Percentiles rank a stretch among this genome's conserved stretches.
These are phyloP conservation scores for Russula sp. DNA, from an alignment of 768 basidiomycete genomes.

Conservation along the genomic window DNA sequence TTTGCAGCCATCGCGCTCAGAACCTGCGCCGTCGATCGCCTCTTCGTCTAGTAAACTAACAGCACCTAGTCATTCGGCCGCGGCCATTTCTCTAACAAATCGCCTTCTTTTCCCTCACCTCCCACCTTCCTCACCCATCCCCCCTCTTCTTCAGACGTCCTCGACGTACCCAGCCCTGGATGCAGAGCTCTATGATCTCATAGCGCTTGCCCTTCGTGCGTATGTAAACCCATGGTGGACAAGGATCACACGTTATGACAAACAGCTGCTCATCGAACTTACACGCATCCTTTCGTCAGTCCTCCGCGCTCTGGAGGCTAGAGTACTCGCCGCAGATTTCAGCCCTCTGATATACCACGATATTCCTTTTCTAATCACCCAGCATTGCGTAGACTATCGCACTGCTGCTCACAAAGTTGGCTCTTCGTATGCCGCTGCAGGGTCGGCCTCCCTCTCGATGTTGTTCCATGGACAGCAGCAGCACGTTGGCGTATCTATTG, in stretches of 20 bases:
- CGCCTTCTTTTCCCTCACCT: constrained; percentile 63
- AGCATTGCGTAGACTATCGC: constrained; percentile 77
- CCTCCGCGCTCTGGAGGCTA: constrained; percentile 54
- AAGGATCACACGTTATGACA: constrained; percentile 77
- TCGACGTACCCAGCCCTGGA: constrained; percentile 49
- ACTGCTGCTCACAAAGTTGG: constrained; percentile 54
- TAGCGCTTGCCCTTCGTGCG: constrained; percentile 74
- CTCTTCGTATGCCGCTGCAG: constrained; percentile 67
- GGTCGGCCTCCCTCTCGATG: constrained; percentile 52
- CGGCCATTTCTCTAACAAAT: constrained; percentile 16
- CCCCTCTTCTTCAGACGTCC: constrained; percentile 47
- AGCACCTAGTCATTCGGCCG: not conserved
- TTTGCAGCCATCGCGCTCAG: not conserved
- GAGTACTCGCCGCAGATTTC: constrained; percentile 50
- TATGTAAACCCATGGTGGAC: constrained; percentile 85
- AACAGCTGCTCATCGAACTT: constrained; percentile 71
- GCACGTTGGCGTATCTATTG: constrained; percentile 69
- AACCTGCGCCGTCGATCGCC: constrained; percentile 15
- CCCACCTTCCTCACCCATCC: constrained; percentile 39
- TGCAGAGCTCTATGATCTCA: constrained; percentile 68
- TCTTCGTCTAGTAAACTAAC: constrained; percentile 20
- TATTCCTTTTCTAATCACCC: constrained; percentile 58
- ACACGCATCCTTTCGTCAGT: constrained; percentile 52
- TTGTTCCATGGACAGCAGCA: constrained; percentile 81
- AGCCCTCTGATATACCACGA: constrained; percentile 55